A percentile compares a stretch with the other conserved stretches of the same genome.
These are phyloP conservation scores for Euphorbia lathyris DNA, from an alignment of 345 rosid genomes.

Conservation along the genomic window DNA sequence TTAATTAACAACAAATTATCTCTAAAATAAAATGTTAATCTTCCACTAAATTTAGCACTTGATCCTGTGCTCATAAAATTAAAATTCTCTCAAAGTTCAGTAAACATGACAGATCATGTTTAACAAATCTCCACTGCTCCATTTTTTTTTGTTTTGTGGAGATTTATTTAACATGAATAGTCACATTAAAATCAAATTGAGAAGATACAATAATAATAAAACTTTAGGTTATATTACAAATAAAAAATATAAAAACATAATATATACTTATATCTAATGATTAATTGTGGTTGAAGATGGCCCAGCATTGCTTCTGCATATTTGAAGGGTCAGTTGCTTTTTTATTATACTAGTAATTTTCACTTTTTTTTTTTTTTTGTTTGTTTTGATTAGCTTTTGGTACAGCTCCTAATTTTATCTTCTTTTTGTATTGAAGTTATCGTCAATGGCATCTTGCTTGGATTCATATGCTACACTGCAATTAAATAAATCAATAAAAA, in stretches of 20 bases:
- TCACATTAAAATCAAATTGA: background rate
- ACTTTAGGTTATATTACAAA: background rate
- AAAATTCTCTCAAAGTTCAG: too few species aligned
- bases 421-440: slow-evolving; percentile 24
- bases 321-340: slow-evolving; percentile 30
- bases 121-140: too few species aligned
- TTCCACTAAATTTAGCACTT: slow-evolving; percentile 49
- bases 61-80: slow-evolving; percentile 47
- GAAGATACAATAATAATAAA: background rate
- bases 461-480: background rate
- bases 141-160: too few species aligned
- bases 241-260: background rate
- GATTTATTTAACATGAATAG: background rate
- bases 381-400: slow-evolving; percentile 34
- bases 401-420: slow-evolving; percentile 28
- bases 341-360: background rate
- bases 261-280: slow-evolving; percentile 24
- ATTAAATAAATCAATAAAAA: too few species aligned
- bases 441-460: slow-evolving; percentile 9
- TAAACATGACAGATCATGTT: background rate
- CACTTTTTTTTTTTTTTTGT: slow-evolving; percentile 11
- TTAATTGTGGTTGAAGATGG: slow-evolving; percentile 36
- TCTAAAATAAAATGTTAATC: slow-evolving; percentile 1
- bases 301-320: slow-evolving; percentile 33
- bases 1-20: slow-evolving; percentile 2